Conservation (phyloP, 768 basidiomycete genomes). For the Tricholoma hemisulphureum region DNA sequence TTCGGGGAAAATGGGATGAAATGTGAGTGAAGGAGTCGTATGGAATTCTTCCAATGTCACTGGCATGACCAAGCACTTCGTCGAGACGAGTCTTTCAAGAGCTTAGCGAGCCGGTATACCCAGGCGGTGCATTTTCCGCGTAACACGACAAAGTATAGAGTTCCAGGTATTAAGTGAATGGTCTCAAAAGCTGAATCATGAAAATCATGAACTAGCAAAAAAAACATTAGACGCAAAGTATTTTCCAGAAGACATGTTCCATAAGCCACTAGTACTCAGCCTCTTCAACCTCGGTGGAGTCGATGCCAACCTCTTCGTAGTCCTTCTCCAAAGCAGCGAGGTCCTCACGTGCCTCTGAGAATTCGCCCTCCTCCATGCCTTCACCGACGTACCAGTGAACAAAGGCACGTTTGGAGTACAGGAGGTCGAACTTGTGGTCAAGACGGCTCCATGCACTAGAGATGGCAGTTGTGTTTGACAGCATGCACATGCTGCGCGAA, state of each 20-base stretch:
- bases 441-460: conserved; percentile 90
- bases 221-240: conserved; percentile 22
- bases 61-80: neutral
- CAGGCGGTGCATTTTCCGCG: no score
- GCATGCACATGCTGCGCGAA: conserved; percentile 94
- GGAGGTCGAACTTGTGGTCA: conserved; percentile 97
- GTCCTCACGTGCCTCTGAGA: conserved; percentile 98
- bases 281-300: conserved; percentile 50
- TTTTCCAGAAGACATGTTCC: conserved; percentile 7
- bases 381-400: conserved; percentile 98
- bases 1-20: conserved; percentile 60
- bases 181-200: conserved; percentile 14
- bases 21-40: neutral
- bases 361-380: conserved; percentile 99
- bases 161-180: conserved; percentile 15
- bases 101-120: no score
- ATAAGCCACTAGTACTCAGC: conserved; percentile 47
- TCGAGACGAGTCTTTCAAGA: no score
- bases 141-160: conserved; percentile 10
- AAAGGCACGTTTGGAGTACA: conserved; percentile 95
- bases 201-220: conserved; percentile 10
- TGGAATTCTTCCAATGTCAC: neutral
- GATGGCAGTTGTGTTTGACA: conserved; percentile 93
- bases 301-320: conserved; percentile 77
- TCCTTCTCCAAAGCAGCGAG: conserved; percentile 99